Conservation (phyloP, 1,284 basidiomycete species). For the Rhodotorula sp. region DNA sequence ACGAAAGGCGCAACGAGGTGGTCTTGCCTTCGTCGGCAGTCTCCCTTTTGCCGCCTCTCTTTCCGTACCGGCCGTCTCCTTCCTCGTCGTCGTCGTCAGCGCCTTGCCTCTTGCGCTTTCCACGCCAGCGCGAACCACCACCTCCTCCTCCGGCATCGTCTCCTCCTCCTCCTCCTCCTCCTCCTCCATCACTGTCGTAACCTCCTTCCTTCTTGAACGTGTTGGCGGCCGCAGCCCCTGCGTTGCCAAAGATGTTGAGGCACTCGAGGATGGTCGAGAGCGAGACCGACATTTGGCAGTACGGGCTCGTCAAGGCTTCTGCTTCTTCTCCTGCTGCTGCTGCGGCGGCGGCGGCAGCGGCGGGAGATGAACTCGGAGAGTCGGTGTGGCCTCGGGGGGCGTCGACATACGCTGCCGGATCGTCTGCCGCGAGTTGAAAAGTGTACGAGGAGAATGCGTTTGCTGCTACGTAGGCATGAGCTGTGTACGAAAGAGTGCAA, state of each 20-base stretch:
- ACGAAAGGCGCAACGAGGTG: conserved; percentile 73
- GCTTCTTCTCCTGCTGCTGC: background rate
- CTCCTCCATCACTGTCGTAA: background rate
- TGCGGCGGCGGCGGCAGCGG: background rate
- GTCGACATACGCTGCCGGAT: conserved; percentile 9
- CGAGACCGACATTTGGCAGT: conserved; percentile 69
- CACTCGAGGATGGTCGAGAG: conserved; percentile 80
- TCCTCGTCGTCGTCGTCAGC: conserved; percentile 19
- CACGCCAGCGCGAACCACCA: conserved; percentile 2
- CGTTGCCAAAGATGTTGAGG: conserved; percentile 87
- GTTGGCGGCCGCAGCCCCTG: conserved; percentile 48
- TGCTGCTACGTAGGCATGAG: conserved; percentile 77
- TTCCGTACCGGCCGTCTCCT: conserved; percentile 15
- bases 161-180: conserved; percentile 1
- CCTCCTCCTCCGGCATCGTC: conserved; percentile 11
- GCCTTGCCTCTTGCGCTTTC: conserved; percentile 16
- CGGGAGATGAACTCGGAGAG: conserved; percentile 17
- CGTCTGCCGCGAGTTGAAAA: conserved; percentile 50
- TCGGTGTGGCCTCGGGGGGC: conserved; percentile 45
- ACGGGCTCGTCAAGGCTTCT: conserved; percentile 8
- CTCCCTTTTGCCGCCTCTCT: conserved; percentile 15
- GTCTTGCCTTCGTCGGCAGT: conserved; percentile 53
- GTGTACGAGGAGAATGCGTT: conserved; percentile 74
- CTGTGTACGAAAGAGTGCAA: conserved; percentile 51
- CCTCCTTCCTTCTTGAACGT: conserved; percentile 29